A percentile compares a stretch with the other conserved stretches of the same genome.
Evolutionary conservation across 345 rosid species (phyloP).

Genomic region (Moricandia moricandioides): DNA sequence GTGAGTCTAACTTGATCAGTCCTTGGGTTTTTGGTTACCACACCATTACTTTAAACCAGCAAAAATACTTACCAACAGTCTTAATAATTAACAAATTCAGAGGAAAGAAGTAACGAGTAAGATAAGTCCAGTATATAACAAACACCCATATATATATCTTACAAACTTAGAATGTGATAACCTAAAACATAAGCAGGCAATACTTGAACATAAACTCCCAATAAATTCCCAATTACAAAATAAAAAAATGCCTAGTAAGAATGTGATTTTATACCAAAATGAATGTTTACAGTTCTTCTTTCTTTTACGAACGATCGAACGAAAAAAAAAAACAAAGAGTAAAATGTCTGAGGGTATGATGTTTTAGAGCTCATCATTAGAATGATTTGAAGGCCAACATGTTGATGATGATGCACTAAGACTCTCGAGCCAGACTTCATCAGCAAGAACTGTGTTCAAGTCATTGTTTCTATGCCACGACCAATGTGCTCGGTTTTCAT

Average conservation of each 20-base stretch:
- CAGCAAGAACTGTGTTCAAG: constrained; percentile 39
- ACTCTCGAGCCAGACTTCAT: constrained; percentile 58
- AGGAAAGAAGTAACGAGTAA: neutral
- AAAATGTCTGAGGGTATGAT: neutral
- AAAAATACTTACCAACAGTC: no score
- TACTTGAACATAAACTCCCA: constrained; percentile 6
- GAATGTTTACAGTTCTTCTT: neutral
- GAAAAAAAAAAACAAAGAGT: neutral
- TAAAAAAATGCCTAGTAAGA: neutral
- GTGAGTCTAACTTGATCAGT: neutral
- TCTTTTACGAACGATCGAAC: neutral
- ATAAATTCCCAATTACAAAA: neutral
- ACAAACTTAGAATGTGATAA: neutral
- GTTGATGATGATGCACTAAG: constrained; percentile 43
- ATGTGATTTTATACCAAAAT: neutral
- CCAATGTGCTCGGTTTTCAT: constrained; percentile 67
- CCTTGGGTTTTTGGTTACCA: no score
- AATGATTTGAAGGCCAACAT: constrained; percentile 37
- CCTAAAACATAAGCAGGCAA: constrained; percentile 1
- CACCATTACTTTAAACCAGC: no score
- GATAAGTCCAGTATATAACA: neutral
- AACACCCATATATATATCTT: neutral
- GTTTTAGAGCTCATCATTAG: constrained; percentile 27
- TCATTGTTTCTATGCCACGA: constrained; percentile 77
- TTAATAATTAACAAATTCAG: neutral